phyloP scores from a whole-genome alignment of 805 yeast genomes.

The Maudiozyma barnettii region DNA sequence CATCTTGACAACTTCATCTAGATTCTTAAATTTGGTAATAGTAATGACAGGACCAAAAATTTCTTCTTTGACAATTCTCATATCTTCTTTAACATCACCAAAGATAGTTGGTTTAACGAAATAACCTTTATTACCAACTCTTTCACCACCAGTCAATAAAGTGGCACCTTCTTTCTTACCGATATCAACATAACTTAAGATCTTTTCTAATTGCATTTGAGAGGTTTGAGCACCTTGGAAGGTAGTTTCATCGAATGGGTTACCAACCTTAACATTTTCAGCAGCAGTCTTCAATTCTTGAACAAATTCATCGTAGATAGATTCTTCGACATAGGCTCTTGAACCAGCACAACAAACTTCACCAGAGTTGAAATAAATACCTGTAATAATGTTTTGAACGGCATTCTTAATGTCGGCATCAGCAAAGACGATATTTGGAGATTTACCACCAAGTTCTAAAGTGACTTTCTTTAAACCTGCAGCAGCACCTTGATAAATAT shows the following conservation, averaged over 20 bases:
- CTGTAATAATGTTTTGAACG: constrained; percentile 57
- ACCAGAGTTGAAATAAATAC: constrained; percentile 83
- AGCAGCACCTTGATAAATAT: constrained; percentile 64
- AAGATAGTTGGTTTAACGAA: constrained; percentile 78
- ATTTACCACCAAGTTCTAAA: constrained; percentile 83
- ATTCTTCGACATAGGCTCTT: constrained; percentile 71
- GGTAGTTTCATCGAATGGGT: constrained; percentile 62
- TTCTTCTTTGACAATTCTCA: constrained; percentile 77
- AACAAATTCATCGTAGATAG: constrained; percentile 57
- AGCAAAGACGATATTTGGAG: constrained; percentile 73
- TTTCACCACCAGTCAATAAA: constrained; percentile 74
- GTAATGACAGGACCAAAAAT: constrained; percentile 87
- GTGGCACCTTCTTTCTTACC: constrained; percentile 65
- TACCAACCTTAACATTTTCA: constrained; percentile 55
- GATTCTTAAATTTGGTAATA: constrained; percentile 57
- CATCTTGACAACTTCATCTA: constrained; percentile 62
- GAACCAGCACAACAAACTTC: constrained; percentile 93
- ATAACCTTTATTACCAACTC: constrained; percentile 60
- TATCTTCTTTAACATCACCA: constrained; percentile 65
- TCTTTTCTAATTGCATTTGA: constrained; percentile 54
- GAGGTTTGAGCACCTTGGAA: constrained; percentile 75
- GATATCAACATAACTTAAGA: constrained; percentile 49
- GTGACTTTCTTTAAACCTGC: constrained; percentile 70
- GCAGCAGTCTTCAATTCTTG: constrained; percentile 43
- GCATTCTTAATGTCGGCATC: constrained; percentile 64